Base-by-base conservation (phyloP, 257 asterid species). In the Plantago elongata region DNA sequence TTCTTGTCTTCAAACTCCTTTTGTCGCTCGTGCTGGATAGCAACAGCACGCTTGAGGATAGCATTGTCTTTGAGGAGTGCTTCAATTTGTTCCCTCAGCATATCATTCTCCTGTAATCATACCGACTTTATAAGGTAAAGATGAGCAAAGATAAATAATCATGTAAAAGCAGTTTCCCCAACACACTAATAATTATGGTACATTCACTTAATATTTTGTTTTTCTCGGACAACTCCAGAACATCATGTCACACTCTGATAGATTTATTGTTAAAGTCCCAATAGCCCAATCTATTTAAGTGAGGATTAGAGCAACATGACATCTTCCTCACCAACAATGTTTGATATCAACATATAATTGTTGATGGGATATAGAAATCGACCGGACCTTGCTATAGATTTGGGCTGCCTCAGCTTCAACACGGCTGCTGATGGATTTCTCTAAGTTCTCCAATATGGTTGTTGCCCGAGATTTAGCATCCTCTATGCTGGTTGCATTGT, bases 1-100 rank as follows among this genome's bases (percentile, higher is more conserved):
- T 63, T 83, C 81, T 63, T 81, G 71, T 77, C 88, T 13, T 85
- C 96, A 54, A 66, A 64, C 72, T 85, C 98, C 66, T 81, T 91
- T 69, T 84, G 96, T 12, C 94, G 90, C 66, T 88, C 94, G 42
- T 81, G 90, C 65, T 88, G 95, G 73, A 88, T 82, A 22, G 91
- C 64, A 13, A 88, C 95, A 1, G 91, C 96, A 43, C 95, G 83
- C 65, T 91, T 91, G 52, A 91, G 94, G 73, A 88, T 74, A 58
- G 66, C 50, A 65, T 85, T 91, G 57, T 91, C 90, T 13, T 72
- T 72, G 37, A 82, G 62, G 69, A 75, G 75, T 37, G 68, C 69
- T 66, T 78, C 95, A 49, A 71, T 72, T 72, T 81, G 95, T 72
- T 81, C 98, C 83, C 79, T 91, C 66, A 88, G 78, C 72, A 69